Evolutionary conservation across 2,329 filamentous ascomycete species (phyloP).

Genomic region (Xylariaceae sp.): DNA sequence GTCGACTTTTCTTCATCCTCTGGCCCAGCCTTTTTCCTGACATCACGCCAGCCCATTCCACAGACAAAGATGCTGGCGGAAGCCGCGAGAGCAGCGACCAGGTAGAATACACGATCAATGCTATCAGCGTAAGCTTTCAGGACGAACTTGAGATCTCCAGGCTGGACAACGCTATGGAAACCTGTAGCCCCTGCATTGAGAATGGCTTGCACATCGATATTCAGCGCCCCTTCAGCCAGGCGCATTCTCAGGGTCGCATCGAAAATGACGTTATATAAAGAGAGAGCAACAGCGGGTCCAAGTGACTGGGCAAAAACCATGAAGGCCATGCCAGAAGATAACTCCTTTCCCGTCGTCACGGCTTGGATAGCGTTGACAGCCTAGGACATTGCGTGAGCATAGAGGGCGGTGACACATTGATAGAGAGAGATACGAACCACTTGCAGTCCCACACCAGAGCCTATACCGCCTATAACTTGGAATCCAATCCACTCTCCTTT

Average conservation of each 20-base stretch:
- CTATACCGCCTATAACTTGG: constrained; percentile 7
- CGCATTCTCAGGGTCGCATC: constrained; percentile 29
- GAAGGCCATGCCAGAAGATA: constrained; percentile 11
- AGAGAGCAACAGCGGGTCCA: constrained; percentile 7
- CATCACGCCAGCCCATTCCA: neutral
- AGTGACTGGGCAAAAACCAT: constrained; percentile 15
- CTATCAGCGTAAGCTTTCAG: constrained; percentile 37
- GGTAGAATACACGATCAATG: constrained; percentile 35
- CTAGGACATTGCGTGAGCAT: constrained; percentile 1
- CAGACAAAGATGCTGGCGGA: neutral
- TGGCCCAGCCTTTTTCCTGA: neutral
- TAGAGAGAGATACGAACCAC: neutral
- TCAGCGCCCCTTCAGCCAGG: constrained; percentile 28
- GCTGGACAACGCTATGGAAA: constrained; percentile 31
- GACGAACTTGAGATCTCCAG: constrained; percentile 31
- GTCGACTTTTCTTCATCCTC: neutral
- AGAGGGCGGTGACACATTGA: neutral
- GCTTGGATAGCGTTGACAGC: constrained; percentile 9
- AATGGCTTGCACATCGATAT: constrained; percentile 28
- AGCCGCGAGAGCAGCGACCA: constrained; percentile 16
- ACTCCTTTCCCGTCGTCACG: neutral
- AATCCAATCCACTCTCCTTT: constrained; percentile 10
- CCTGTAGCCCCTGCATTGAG: constrained; percentile 39
- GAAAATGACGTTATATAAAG: constrained; percentile 23
- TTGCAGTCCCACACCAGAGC: constrained; percentile 6